A percentile compares a stretch with the other conserved stretches of the same genome.
Conservation (phyloP, 176 grass and related monocot genomes). For the Chrysopogon serrulatus region DNA sequence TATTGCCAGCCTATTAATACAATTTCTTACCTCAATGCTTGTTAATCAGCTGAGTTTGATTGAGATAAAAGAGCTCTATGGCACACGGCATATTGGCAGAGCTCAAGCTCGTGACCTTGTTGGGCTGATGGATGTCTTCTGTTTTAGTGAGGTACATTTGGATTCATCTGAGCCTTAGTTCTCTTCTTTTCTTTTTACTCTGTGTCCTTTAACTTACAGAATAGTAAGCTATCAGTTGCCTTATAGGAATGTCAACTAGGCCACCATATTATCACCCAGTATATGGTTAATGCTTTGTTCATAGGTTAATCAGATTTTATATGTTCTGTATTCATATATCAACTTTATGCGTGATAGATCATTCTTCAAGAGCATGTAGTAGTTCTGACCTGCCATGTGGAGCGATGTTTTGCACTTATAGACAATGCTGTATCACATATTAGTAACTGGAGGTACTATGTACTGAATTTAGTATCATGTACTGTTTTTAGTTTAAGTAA, state of each 20-base stretch:
- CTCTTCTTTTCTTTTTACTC: slow-evolving; percentile 4
- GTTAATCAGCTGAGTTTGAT: slow-evolving; percentile 66
- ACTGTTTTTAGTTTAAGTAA: background rate
- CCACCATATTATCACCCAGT: background rate
- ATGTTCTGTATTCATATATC: background rate
- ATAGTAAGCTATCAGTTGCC: background rate
- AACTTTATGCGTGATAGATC: background rate
- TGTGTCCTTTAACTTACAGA: background rate
- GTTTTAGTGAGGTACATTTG: slow-evolving; percentile 88
- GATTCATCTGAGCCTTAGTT: slow-evolving; percentile 14
- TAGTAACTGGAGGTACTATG: background rate
- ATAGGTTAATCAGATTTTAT: background rate
- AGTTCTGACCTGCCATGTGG: background rate
- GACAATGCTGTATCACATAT: background rate
- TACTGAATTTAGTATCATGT: background rate
- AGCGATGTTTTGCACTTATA: slow-evolving; percentile 2
- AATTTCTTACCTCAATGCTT: slow-evolving; percentile 22
- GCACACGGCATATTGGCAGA: slow-evolving; percentile 90
- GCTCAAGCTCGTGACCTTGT: slow-evolving; percentile 70
- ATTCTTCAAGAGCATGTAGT: background rate
- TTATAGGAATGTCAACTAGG: background rate
- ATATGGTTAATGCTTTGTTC: slow-evolving; percentile 10
- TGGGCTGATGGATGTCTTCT: slow-evolving; percentile 99
- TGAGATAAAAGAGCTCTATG: slow-evolving; percentile 87
- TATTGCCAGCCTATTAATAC: background rate